Evolutionary conservation across 2,329 filamentous ascomycete species (phyloP).

Genomic region (Phoma sp.): DNA sequence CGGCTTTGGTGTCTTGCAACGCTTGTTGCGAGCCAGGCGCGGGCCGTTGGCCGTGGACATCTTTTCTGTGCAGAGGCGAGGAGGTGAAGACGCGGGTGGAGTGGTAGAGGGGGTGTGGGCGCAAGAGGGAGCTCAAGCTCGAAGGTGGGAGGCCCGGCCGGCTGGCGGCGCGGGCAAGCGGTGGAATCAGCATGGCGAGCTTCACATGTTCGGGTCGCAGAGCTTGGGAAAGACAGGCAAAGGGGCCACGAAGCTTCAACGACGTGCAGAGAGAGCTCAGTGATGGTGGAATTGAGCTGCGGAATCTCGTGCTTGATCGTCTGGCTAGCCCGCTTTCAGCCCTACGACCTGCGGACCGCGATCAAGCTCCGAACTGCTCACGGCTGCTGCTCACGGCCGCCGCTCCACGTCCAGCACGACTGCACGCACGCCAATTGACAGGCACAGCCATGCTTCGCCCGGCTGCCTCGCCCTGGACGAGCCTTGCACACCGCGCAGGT

Average conservation of each 20-base stretch:
- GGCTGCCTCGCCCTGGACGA: constrained; percentile 38
- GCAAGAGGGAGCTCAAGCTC: constrained; percentile 24
- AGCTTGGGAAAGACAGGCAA: not conserved
- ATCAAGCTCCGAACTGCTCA: constrained; percentile 13
- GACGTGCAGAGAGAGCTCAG: constrained; percentile 4
- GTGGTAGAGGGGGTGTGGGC: constrained; percentile 27
- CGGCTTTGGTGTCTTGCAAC: constrained; percentile 22
- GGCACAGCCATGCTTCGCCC: constrained; percentile 41
- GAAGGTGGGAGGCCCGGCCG: constrained; percentile 33
- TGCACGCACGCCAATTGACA: constrained; percentile 30
- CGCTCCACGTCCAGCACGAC: constrained; percentile 10
- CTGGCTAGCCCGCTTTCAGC: constrained; percentile 17
- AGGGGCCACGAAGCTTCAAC: constrained; percentile 16
- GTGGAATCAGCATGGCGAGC: constrained; percentile 43
- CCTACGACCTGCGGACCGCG: constrained; percentile 10
- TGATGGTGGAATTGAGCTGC: constrained; percentile 20
- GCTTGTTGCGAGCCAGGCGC: constrained; percentile 33
- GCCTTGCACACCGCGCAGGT: constrained; percentile 27
- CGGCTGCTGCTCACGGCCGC: not conserved
- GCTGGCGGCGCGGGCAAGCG: constrained; percentile 44
- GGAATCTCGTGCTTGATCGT: constrained; percentile 8
- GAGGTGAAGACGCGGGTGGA: constrained; percentile 52
- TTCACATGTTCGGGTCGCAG: constrained; percentile 33
- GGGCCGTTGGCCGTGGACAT: constrained; percentile 46
- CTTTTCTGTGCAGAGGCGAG: constrained; percentile 53